Conservation (phyloP, 148 eudicot species). For the Pharnaceum exiguum region DNA sequence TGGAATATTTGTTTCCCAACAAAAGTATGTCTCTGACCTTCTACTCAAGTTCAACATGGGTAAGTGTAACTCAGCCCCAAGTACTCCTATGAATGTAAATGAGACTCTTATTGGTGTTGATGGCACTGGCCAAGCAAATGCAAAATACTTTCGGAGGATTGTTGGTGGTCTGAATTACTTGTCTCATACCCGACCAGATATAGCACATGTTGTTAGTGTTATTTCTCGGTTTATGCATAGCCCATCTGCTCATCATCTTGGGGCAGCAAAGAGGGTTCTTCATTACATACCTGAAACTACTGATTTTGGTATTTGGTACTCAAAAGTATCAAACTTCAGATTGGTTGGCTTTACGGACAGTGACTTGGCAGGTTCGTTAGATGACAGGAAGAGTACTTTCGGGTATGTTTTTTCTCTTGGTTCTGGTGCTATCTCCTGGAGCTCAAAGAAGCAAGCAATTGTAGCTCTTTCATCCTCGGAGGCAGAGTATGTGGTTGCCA, state of each 20-base stretch:
- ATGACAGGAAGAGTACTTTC: not conserved
- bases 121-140: not conserved
- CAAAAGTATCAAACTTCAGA: not conserved
- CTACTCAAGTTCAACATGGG: not conserved
- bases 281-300: not conserved
- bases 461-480: slow-evolving; percentile 1
- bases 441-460: slow-evolving; percentile 16
- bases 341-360: not conserved
- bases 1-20: not conserved
- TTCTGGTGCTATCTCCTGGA: no score
- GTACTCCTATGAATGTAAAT: not conserved
- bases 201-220: not conserved
- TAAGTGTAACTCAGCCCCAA: not conserved
- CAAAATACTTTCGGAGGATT: not conserved
- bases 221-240: slow-evolving; percentile 8
- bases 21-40: not conserved
- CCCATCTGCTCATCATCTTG: no score
- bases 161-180: no score
- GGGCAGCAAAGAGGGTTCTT: no score
- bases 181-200: not conserved
- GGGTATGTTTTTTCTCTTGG: not conserved
- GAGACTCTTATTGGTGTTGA: not conserved
- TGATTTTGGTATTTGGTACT: not conserved
- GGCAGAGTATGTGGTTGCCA: slow-evolving; percentile 13
- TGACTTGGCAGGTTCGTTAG: not conserved